Evolutionary conservation across 2,329 filamentous ascomycete species (phyloP), one percentile per base, ranked within the genome.

Genomic region (Phaeosphaeria sp.): DNA sequence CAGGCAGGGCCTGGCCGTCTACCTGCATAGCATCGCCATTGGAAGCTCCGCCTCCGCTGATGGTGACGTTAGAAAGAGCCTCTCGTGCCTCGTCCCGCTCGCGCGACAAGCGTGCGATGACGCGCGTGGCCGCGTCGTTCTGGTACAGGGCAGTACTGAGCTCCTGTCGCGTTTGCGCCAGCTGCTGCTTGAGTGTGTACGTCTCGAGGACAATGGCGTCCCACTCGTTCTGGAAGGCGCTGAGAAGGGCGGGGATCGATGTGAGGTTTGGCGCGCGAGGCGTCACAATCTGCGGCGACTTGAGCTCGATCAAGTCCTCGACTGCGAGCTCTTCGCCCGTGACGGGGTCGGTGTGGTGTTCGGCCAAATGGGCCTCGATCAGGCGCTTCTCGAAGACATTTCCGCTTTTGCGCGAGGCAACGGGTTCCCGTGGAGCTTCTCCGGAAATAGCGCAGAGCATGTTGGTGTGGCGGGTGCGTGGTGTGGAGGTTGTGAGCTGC

Each of bases 161-260:
- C 81, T 99, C 95, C 80, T 97, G 93, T 65, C 94, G 85, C 43
- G 93, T 96, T 75, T 96, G 91, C 51, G 90, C 85, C 61, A 99
- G 83, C 74, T 97, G 92, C 77, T 97, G 91, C 80, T 91, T 90
- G 59, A 98, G 82, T 66, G 92, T 95, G 77, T 93, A 97, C 50
- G 92, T 91, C 80, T 99, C 95, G 36, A 98, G 83, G 13, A 94
- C 92, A 46, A 97, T 82, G 9, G 93, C 90, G 76, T 99, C 95
- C 95, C 95, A 99, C 83, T 99, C 95, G 77, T 96, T 96, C 78
- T 99, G 95, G 78, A 99, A 98, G 41, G 93, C 90, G 50, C 92
- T 90, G 55, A 99, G 90, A 55, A 99, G 87, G 18, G 95, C 93
- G 21, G 95, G 95, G 73, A 99, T 97, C 39, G 95, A 99, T 54